Evolutionary conservation across 2,329 filamentous ascomycete genomes (phyloP), one percentile per base, ranked within the genome.

Genomic region (Penicillium sp.): DNA sequence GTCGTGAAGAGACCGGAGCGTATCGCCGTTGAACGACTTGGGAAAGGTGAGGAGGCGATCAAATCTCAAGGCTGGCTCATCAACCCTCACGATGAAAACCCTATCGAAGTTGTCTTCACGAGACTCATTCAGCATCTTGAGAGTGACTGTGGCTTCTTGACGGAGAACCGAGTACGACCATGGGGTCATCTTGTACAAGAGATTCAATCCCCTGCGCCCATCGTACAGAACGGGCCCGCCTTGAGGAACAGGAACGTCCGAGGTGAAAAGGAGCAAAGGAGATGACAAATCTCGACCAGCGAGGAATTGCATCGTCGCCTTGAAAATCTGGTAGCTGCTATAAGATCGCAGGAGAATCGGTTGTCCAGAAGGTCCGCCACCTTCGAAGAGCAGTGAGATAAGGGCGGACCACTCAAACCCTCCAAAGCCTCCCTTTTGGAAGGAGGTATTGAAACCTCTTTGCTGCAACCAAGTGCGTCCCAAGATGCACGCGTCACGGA

Each of bases 291-390:
- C 88, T 39, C 86, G 88, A 1, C 86, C 84, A 1, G 90, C 87
- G 17, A 99, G 80, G 66, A 94, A 95, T 72, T 97, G 94, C n/a
- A 99, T 80, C 1, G 89, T 88, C 2, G 92, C 93, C 76, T 97
- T 98, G 83, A 99, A 97, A 47, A 98, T 83, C 75, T 98, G 94
- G 25, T 94, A 95, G 75, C 90, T 90, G 78, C 90, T 96, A 69
- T 96, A 90, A 7, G 91, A 91, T 5, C 86, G 82, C 5, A 92
- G 92, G 15, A 98, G 82, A 5, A 91, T 79, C 1, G 89, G 84
- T 63, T 87, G 85, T 1, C 90, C 90, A 60, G 88, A 88, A 6
- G 86, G 84, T 6, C 88, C 89, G 28, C 91, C 91, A n/a, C 86
- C 86, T 73, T 92, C 88, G 43, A 98, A 81, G 2, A 98, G 80